These are phyloP conservation scores for Globisporangium spinosum DNA, from an alignment of 352 stramenopile species.

Conservation along the genomic window DNA sequence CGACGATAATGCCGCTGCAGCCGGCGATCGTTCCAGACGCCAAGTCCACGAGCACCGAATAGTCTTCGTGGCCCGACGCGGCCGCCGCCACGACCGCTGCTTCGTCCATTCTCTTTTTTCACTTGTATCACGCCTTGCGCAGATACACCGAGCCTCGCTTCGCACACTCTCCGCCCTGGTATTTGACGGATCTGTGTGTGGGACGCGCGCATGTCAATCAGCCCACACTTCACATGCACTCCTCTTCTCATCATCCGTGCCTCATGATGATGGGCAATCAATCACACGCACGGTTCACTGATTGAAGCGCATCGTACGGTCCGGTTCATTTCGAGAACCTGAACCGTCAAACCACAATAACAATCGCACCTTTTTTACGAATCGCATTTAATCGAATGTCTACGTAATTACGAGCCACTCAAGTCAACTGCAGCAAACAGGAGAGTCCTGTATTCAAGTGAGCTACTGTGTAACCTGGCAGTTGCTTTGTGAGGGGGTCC, in stretches of 20 bases:
- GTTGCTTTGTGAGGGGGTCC: constrained; percentile 2
- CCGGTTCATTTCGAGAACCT: not conserved
- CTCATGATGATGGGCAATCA: constrained; percentile 1
- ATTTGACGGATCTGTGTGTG: not conserved
- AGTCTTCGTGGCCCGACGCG: constrained; percentile 30
- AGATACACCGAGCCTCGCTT: not conserved
- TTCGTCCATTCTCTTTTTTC: constrained; percentile 5
- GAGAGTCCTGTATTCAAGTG: not conserved
- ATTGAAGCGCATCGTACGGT: not conserved
- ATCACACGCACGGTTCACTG: not conserved
- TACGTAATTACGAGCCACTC: not conserved
- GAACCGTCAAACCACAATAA: not conserved
- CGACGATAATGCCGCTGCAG: constrained; percentile 52
- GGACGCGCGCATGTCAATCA: constrained; percentile 1
- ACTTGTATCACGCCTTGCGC: not conserved
- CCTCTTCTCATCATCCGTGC: not conserved
- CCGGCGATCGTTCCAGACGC: constrained; percentile 47
- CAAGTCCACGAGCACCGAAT: constrained; percentile 51
- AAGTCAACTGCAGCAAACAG: not conserved
- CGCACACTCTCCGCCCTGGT: not conserved
- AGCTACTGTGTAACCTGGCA: not conserved
- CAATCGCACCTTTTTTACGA: not conserved
- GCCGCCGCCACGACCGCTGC: constrained; percentile 21
- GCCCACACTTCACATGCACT: not conserved
- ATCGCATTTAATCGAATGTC: not conserved